A percentile compares a stretch with the other conserved stretches of the same genome.
Conservation (phyloP, 139 green algal genomes). For the Tetratostichococcus sp. region DNA sequence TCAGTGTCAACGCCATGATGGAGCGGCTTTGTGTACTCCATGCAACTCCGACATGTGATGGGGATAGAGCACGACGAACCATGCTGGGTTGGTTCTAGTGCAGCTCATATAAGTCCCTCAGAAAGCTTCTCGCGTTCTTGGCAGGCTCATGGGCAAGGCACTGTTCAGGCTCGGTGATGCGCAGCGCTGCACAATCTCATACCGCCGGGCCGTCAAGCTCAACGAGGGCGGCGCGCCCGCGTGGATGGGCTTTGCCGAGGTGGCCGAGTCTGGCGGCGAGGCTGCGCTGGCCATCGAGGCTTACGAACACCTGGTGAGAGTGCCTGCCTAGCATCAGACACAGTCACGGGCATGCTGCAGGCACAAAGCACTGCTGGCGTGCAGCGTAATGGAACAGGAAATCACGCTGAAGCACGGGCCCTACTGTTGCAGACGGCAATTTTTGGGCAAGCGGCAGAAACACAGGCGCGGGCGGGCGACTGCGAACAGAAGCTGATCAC, state of each 20-base stretch:
- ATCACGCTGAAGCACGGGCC: too few relatives aligned
- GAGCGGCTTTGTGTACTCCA: too few relatives aligned
- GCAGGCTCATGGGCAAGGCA: constrained; percentile 62
- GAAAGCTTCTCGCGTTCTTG: neutral
- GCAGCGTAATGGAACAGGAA: too few relatives aligned
- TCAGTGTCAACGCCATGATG: too few relatives aligned
- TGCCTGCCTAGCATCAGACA: too few relatives aligned
- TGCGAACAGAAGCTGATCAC: constrained; percentile 10
- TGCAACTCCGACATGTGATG: too few relatives aligned
- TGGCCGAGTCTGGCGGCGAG: constrained; percentile 38
- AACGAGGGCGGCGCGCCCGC: constrained; percentile 36
- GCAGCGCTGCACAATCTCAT: constrained; percentile 50
- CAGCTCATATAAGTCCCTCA: too few relatives aligned
- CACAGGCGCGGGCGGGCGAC: neutral
- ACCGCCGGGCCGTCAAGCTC: constrained; percentile 45
- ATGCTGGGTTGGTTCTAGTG: too few relatives aligned
- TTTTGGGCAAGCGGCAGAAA: neutral
- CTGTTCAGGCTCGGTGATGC: constrained; percentile 50
- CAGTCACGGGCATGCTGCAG: too few relatives aligned
- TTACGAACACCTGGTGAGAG: constrained; percentile 30
- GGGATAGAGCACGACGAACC: too few relatives aligned
- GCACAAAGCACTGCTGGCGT: too few relatives aligned
- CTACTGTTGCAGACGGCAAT: neutral
- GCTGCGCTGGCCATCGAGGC: constrained; percentile 7
- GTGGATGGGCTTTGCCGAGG: constrained; percentile 68